Evolutionary conservation across 805 yeast species (phyloP).

Genomic region (Torulaspora delbrueckii): DNA sequence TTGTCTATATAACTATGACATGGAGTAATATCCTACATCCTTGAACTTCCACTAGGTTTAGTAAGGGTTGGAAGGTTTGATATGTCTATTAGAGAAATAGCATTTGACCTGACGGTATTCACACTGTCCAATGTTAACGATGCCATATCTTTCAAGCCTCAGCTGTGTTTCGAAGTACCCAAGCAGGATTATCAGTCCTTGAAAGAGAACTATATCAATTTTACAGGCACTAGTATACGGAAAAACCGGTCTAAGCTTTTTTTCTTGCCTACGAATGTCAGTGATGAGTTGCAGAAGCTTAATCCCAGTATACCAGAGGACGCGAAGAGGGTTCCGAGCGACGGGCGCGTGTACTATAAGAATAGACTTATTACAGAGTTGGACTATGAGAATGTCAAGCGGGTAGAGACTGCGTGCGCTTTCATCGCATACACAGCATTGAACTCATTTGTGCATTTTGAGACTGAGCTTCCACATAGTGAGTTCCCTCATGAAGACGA

Average conservation of each 20-base stretch:
- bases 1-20: no score
- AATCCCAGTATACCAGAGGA: constrained; percentile 24
- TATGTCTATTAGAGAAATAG: constrained; percentile 20
- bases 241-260: constrained; percentile 22
- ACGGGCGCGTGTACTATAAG: constrained; percentile 22
- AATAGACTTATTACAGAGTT: constrained; percentile 24
- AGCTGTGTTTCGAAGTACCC: constrained; percentile 25
- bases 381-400: constrained; percentile 24
- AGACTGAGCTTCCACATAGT: constrained; percentile 13
- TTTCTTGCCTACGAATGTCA: constrained; percentile 25
- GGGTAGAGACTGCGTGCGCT: constrained; percentile 24
- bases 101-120: constrained; percentile 23
- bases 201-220: constrained; percentile 21
- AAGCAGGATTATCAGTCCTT: constrained; percentile 20
- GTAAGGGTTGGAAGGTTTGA: not conserved
- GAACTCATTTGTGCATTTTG: constrained; percentile 22
- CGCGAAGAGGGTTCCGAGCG: constrained; percentile 20
- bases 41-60: no score
- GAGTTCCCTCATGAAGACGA: not conserved
- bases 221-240: constrained; percentile 27
- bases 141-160: constrained; percentile 27
- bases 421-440: constrained; percentile 25
- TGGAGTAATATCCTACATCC: no score
- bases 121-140: constrained; percentile 25
- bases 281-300: constrained; percentile 25